Evolutionary conservation across 2,329 filamentous ascomycete species (phyloP), one percentile per base, ranked within the genome.

Genomic region (Zalaria obscura): DNA sequence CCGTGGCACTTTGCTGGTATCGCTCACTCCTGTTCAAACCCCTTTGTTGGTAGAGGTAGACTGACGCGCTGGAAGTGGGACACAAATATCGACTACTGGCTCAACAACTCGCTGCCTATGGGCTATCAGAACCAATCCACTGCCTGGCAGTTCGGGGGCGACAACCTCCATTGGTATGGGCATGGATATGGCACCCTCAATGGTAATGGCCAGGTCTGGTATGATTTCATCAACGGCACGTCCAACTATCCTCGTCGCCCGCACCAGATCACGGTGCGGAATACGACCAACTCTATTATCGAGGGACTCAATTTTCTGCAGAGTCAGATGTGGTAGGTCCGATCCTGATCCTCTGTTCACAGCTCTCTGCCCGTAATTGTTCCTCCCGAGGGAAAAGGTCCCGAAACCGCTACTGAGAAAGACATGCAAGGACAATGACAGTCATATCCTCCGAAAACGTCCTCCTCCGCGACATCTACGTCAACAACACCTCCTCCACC

Each of bases 151-250:
- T 64, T 76, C 46, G 72, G 73, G 10, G 75, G 75, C 4, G 56
- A 68, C 8, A 64, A 67, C 28, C 58, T 79, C 25, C 53, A 58
- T 6, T 64, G 70, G 45, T 58, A 69, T 29, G 73, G 72, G 6
- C 56, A 68, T 48, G 68, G 68, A 8, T 54, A 56, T 18, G 75
- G 75, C 4, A 74, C 68, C 2, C 56, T 78, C 9, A 64, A 77
- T 50, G 74, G 75, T 6, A 77, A 78, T 49, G 75, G 75, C 2
- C 69, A 76, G 49, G 63, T 66, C 3, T 78, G 74, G 74, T 77
- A 78, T 49, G 63, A 72, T 45, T 70, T 65, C 29, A 49, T 51
- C 38, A 53, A 58, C 27, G 59, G 62, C 9, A 50, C 50, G 7
- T 64, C 60, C 28, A 74, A 75, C 45, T 61, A 69, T 43, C 59